Evolutionary conservation across 441 rosid species (phyloP).

Genomic region (Gossypium gossypioides): DNA sequence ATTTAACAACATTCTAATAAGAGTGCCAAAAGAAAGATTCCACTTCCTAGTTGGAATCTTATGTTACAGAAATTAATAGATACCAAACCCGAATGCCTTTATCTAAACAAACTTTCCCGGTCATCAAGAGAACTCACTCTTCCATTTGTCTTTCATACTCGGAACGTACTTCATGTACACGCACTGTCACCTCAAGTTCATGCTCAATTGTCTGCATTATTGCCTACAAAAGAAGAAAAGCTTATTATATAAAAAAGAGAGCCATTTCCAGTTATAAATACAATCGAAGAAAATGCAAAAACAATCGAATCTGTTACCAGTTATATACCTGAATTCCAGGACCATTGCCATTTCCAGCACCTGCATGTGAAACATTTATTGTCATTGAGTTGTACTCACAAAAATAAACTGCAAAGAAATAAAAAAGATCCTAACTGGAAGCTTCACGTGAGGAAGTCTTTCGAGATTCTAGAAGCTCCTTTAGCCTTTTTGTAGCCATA

Average conservation of each 20-base stretch:
- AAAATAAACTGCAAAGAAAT: constrained; percentile 1
- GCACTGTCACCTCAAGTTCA: constrained; percentile 86
- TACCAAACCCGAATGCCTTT: background rate
- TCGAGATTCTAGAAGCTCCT: constrained; percentile 79
- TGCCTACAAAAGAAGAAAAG: constrained; percentile 40
- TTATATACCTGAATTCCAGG: constrained; percentile 70
- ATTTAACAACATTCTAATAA: background rate
- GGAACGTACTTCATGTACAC: constrained; percentile 86
- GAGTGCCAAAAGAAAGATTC: background rate
- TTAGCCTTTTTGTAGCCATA: constrained; percentile 85
- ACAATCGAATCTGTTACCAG: background rate
- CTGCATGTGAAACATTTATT: constrained; percentile 21
- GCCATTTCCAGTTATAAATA: background rate
- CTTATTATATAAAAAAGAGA: background rate
- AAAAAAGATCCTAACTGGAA: constrained; percentile 27
- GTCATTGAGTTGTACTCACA: constrained; percentile 16
- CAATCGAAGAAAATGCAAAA: too few species aligned
- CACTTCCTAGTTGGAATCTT: background rate
- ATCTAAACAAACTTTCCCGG: background rate
- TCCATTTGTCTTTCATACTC: constrained; percentile 87
- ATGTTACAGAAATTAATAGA: background rate
- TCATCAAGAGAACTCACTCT: constrained; percentile 51
- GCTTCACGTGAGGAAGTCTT: constrained; percentile 65
- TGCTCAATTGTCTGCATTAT: constrained; percentile 86
- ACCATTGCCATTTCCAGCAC: constrained; percentile 52